Percentiles rank a stretch among this genome's conserved stretches.
These are phyloP conservation scores for Rhizopus delemar DNA, from an alignment of 371 early-diverging fungal genomes.

Conservation along the genomic window DNA sequence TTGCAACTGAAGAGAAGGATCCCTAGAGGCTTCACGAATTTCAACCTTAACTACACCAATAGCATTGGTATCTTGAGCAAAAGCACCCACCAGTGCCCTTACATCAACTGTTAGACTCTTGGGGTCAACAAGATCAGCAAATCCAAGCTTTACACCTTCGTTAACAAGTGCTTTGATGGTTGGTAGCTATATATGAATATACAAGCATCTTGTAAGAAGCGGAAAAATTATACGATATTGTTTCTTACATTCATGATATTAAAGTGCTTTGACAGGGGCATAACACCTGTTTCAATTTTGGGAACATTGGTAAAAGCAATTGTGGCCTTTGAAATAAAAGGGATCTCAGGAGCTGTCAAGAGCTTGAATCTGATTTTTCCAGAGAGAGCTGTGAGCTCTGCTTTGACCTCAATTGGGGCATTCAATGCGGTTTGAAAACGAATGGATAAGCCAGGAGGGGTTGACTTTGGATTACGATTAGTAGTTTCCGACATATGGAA, in stretches of 20 bases:
- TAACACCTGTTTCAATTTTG: conserved; percentile 42
- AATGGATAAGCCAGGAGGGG: conserved; percentile 41
- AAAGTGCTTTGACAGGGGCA: conserved; percentile 43
- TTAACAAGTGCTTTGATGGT: conserved; percentile 41
- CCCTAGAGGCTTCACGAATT: conserved; percentile 31
- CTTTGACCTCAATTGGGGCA: conserved; percentile 38
- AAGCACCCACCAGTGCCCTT: conserved; percentile 32
- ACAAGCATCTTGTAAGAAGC: background rate
- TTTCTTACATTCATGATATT: conserved; percentile 47
- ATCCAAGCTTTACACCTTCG: conserved; percentile 39
- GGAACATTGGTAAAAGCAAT: conserved; percentile 47
- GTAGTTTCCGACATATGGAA: conserved; percentile 40
- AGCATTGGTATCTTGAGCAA: conserved; percentile 35
- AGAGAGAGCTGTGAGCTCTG: conserved; percentile 41
- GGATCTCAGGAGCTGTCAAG: conserved; percentile 43
- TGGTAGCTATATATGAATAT: conserved; percentile 29
- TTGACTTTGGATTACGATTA: conserved; percentile 23
- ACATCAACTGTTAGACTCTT: conserved; percentile 48
- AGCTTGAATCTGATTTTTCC: conserved; percentile 47
- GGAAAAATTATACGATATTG: background rate
- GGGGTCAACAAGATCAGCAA: conserved; percentile 48
- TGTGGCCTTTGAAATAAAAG: conserved; percentile 45
- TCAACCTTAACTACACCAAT: conserved; percentile 44
- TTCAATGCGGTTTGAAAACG: conserved; percentile 33
- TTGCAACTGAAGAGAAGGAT: conserved; percentile 22